These are phyloP conservation scores for Ceratocystis lukuohia DNA, from an alignment of 2,329 filamentous ascomycete genomes.

Conservation along the genomic window DNA sequence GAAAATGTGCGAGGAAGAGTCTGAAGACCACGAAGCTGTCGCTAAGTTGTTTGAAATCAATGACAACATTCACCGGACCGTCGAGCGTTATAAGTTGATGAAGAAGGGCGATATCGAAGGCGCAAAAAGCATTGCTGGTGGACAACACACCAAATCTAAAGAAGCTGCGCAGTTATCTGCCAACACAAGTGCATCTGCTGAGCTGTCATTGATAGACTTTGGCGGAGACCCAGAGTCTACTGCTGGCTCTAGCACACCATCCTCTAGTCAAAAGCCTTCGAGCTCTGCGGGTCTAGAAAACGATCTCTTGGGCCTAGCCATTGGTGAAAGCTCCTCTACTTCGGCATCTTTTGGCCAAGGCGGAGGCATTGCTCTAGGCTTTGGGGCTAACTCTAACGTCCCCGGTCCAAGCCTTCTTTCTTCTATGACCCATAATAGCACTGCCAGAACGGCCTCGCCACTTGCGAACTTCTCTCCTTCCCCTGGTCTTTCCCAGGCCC, in stretches of 20 bases:
- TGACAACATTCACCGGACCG: slow-evolving; percentile 93
- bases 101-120: slow-evolving; percentile 87
- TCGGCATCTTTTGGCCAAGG: slow-evolving; percentile 52
- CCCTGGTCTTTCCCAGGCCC: neutral
- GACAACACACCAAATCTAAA: slow-evolving; percentile 38
- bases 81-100: slow-evolving; percentile 87
- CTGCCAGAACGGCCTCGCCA: slow-evolving; percentile 32
- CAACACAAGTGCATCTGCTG: slow-evolving; percentile 51
- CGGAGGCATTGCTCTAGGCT: slow-evolving; percentile 73
- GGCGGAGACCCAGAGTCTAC: slow-evolving; percentile 49
- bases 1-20: slow-evolving; percentile 98
- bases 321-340: slow-evolving; percentile 41
- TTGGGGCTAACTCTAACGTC: slow-evolving; percentile 54
- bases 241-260: slow-evolving; percentile 32
- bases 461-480: slow-evolving; percentile 37
- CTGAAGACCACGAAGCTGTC: slow-evolving; percentile 89
- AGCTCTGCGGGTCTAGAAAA: slow-evolving; percentile 55
- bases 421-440: slow-evolving; percentile 48
- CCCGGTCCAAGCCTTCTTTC: slow-evolving; percentile 53
- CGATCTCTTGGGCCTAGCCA: slow-evolving; percentile 76
- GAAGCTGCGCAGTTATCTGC: slow-evolving; percentile 26
- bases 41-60: slow-evolving; percentile 94
- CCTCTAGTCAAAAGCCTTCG: slow-evolving; percentile 35
- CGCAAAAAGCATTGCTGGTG: slow-evolving; percentile 70
- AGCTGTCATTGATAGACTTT: slow-evolving; percentile 90